Evolutionary conservation across 495 filamentous ascomycete genomes (phyloP).

Genomic region (Saxophila tyrrhenica): DNA sequence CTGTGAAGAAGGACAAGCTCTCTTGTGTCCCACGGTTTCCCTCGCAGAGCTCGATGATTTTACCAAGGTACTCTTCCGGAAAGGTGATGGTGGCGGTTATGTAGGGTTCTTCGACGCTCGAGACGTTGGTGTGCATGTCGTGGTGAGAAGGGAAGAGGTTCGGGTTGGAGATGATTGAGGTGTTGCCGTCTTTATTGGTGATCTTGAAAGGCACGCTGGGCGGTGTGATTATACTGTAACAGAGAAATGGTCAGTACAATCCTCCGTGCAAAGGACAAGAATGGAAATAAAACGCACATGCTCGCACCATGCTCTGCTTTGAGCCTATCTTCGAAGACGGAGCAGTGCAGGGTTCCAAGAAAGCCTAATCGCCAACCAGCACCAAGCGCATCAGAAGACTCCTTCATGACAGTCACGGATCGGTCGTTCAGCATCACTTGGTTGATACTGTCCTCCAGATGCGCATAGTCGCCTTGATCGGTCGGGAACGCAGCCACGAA

Average conservation of each 20-base stretch:
- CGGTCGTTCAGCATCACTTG: conserved; percentile 91
- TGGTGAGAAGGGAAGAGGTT: conserved; percentile 65
- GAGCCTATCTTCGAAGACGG: conserved; percentile 94
- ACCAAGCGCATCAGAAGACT: conserved; percentile 83
- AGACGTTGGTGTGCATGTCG: conserved; percentile 52
- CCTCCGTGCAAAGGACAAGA: neutral
- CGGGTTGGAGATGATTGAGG: conserved; percentile 71
- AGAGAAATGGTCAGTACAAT: too few relatives aligned
- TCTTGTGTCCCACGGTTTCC: conserved; percentile 75
- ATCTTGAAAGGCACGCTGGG: conserved; percentile 89
- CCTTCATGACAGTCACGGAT: conserved; percentile 86
- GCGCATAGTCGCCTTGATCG: conserved; percentile 74
- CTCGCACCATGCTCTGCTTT: conserved; percentile 87
- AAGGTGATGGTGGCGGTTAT: conserved; percentile 79
- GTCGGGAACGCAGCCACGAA: conserved; percentile 94
- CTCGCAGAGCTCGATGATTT: conserved; percentile 92
- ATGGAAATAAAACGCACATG: conserved; percentile 36
- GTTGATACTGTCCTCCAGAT: conserved; percentile 87
- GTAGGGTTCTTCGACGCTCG: conserved; percentile 69
- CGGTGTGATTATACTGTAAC: conserved; percentile 80
- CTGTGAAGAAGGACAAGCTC: conserved; percentile 77
- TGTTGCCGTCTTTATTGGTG: conserved; percentile 57
- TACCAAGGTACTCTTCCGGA: conserved; percentile 86
- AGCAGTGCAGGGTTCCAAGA: conserved; percentile 91
- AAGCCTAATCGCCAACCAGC: conserved; percentile 93